These are phyloP conservation scores for Clonostachys chloroleuca DNA, from an alignment of 2,329 filamentous ascomycete species.

Conservation along the genomic window DNA sequence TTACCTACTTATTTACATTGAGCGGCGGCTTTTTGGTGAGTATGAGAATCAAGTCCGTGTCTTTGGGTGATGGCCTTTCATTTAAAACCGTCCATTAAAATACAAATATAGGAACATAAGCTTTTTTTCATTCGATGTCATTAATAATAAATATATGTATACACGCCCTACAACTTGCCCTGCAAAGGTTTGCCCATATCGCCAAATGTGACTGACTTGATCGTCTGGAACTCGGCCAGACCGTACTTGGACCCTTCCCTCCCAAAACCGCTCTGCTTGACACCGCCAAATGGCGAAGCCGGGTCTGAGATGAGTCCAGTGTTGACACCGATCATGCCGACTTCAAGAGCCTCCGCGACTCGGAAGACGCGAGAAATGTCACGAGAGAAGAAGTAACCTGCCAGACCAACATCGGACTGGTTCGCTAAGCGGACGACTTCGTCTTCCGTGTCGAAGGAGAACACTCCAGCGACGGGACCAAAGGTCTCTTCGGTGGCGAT, in stretches of 20 bases:
- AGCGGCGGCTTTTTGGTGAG: no score
- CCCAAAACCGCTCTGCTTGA: conserved; percentile 80
- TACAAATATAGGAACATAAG: background rate
- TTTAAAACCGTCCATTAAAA: background rate
- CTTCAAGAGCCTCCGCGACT: conserved; percentile 68
- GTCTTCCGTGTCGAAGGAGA: conserved; percentile 82
- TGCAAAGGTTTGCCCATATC: conserved; percentile 53
- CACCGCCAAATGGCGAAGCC: conserved; percentile 67
- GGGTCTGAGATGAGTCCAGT: conserved; percentile 62
- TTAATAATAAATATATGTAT: background rate
- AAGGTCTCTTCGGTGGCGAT: conserved; percentile 90
- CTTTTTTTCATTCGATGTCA: background rate
- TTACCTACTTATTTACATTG: background rate
- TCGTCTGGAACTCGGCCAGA: conserved; percentile 69
- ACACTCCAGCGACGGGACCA: conserved; percentile 86
- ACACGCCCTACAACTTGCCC: conserved; percentile 15
- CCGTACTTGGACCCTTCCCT: conserved; percentile 75
- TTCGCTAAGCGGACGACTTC: conserved; percentile 87
- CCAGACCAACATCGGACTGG: conserved; percentile 76
- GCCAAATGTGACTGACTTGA: conserved; percentile 59
- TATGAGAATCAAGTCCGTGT: no score
- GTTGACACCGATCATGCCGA: conserved; percentile 85
- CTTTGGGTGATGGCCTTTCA: no score
- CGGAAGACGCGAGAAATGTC: conserved; percentile 56
- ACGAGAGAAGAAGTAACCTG: conserved; percentile 85